Conservation (phyloP, 306 rosid genomes). For the Notholithocarpus densiflorus region DNA sequence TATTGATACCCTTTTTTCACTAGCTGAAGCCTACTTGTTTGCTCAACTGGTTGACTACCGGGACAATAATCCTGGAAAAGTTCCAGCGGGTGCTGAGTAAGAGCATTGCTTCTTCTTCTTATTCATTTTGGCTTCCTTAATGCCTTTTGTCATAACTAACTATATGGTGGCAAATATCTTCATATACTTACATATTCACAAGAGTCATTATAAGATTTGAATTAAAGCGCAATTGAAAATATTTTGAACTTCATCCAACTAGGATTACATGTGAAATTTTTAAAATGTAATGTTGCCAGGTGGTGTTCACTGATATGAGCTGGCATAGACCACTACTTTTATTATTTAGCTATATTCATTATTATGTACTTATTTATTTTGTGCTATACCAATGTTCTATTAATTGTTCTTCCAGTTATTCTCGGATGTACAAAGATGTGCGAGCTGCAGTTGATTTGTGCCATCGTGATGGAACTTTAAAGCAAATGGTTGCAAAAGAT, state of each 20-base stretch:
- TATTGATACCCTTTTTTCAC: constrained; percentile 90
- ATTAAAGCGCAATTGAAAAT: too few relatives aligned
- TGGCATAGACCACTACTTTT: not conserved
- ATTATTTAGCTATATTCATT: constrained; percentile 1
- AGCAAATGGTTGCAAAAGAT: constrained; percentile 93
- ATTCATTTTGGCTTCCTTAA: not conserved
- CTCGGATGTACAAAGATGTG: constrained; percentile 91
- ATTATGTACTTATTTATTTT: not conserved
- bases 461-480: constrained; percentile 96
- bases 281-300: too few relatives aligned
- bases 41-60: constrained; percentile 87
- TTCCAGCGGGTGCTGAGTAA: constrained; percentile 68
- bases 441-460: constrained; percentile 99
- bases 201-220: too few relatives aligned
- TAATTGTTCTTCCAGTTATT: constrained; percentile 52
- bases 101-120: constrained; percentile 27
- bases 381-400: not conserved
- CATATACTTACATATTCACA: too few relatives aligned
- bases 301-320: not conserved
- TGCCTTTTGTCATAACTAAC: not conserved
- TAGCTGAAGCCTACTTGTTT: constrained; percentile 96
- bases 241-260: too few relatives aligned
- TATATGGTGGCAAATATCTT: too few relatives aligned
- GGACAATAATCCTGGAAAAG: constrained; percentile 59
- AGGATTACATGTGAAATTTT: too few relatives aligned